phyloP scores from a whole-genome alignment of 2,329 filamentous ascomycete species.

The Xylariales sp. region DNA sequence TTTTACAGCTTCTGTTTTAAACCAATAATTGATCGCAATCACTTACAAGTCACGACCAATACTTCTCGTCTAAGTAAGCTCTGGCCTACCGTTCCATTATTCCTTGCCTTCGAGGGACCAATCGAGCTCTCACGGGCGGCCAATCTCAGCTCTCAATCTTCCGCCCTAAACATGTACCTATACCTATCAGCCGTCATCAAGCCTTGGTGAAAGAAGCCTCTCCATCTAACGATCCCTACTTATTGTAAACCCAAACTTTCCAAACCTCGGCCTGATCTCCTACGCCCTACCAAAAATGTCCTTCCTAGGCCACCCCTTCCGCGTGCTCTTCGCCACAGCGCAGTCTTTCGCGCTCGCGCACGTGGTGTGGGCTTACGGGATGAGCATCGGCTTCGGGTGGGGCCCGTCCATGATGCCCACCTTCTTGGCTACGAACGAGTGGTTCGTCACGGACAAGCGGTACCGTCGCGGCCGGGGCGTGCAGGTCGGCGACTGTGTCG shows the following conservation, averaged over 20 bases:
- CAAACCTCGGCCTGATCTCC: too few species aligned
- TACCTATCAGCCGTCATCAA: neutral
- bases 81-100: neutral
- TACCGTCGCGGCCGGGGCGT: constrained; percentile 74
- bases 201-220: constrained; percentile 10
- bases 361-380: constrained; percentile 69
- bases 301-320: constrained; percentile 52
- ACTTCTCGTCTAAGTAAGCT: neutral
- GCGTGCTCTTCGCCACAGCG: constrained; percentile 58
- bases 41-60: neutral
- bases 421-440: constrained; percentile 74
- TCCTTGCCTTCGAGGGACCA: neutral
- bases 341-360: constrained; percentile 62
- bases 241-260: too few species aligned
- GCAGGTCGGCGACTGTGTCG: constrained; percentile 84
- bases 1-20: neutral
- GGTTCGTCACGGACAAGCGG: constrained; percentile 74
- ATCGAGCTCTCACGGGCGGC: neutral
- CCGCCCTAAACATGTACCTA: constrained; percentile 15
- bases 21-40: constrained; percentile 22
- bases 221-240: neutral
- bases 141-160: neutral
- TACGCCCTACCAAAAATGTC: constrained; percentile 23
- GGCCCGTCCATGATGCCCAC: constrained; percentile 94
- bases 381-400: constrained; percentile 67